Base-by-base conservation (phyloP, 495 filamentous ascomycete genomes). In the Penicillium flavigenum region DNA sequence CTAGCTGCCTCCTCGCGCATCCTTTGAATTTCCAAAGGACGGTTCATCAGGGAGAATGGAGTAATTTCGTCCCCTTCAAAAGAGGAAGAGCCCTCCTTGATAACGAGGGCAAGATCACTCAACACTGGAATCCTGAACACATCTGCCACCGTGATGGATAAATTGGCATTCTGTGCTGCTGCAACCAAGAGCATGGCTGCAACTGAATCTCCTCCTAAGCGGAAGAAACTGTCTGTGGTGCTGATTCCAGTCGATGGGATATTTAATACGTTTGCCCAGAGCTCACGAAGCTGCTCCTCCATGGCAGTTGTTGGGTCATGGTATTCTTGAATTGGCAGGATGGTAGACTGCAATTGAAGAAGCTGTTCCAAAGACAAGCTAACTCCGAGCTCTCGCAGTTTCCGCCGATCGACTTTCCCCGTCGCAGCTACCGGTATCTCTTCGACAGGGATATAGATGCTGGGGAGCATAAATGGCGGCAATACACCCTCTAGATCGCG, bases 391-490 rank as follows among this genome's bases (percentile, higher is more conserved):
- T 42, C 26, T 22, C 29, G 55, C 9, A 58, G 47, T 22, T 19
- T 6, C 19, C 53, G 54, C n/a, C 70, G 62, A 41, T 80, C 68
- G 5, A 70, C 47, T 52, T 78, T 78, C 6, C 66, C 73, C 5
- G 70, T 71, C 10, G 56, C 53, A 0, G 59, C 67, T 16, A 71
- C 55, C 1, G 77, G 76, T 52, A 80, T 66, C 24, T 58, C 51
- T 3, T 62, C 51, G 2, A 79, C 53, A 1, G 72, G 70, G 2
- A 79, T 26, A 32, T 67, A 76, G 24, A 72, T 12, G 1, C 54
- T 54, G 1, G 73, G 78, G 1, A 79, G 61, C 75, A 80, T 79
- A 44, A n/a, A 46, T 12, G 2, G 11, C 34, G 55, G 55, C 26
- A 58, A 19, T 16, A 34, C 36, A 10, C 22, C 4, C n/a, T 39